These are phyloP conservation scores for Aspergillus incahuasiensis DNA, from an alignment of 495 filamentous ascomycete genomes.

Conservation along the genomic window DNA sequence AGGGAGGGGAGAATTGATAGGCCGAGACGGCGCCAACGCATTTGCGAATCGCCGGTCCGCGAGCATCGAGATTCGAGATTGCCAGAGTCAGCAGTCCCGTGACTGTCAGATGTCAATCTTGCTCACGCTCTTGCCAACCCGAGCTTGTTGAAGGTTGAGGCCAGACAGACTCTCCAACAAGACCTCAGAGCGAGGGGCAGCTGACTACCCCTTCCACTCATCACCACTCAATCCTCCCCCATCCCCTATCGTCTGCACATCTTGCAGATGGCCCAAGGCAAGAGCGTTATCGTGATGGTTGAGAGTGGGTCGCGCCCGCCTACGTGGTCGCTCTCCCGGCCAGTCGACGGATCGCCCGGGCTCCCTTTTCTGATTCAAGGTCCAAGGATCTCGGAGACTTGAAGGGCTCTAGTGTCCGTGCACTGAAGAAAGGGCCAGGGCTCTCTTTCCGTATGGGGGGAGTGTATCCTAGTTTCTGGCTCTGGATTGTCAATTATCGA, in stretches of 20 bases:
- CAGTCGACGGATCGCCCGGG: slow-evolving; percentile 16
- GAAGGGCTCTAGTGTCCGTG: neutral
- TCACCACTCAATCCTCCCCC: neutral
- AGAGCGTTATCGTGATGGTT: neutral
- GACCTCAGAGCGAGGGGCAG: neutral
- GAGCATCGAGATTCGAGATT: neutral
- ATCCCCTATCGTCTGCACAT: too few relatives aligned
- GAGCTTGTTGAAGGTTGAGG: too few relatives aligned
- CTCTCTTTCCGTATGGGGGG: neutral
- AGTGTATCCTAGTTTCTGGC: neutral
- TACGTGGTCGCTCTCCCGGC: slow-evolving; percentile 21
- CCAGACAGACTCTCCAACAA: too few relatives aligned
- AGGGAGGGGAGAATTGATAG: slow-evolving; percentile 3
- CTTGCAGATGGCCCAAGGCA: neutral
- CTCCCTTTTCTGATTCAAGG: neutral
- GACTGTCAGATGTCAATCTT: neutral
- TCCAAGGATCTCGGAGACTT: neutral
- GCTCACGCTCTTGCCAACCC: too few relatives aligned
- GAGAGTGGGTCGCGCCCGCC: neutral
- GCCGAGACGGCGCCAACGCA: slow-evolving; percentile 5
- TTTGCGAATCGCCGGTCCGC: neutral
- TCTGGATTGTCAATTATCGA: too few relatives aligned
- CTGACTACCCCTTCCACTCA: neutral
- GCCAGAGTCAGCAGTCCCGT: neutral
- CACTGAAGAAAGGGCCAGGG: neutral